Conservation (phyloP, 306 rosid species). For the Malus asiatica region DNA sequence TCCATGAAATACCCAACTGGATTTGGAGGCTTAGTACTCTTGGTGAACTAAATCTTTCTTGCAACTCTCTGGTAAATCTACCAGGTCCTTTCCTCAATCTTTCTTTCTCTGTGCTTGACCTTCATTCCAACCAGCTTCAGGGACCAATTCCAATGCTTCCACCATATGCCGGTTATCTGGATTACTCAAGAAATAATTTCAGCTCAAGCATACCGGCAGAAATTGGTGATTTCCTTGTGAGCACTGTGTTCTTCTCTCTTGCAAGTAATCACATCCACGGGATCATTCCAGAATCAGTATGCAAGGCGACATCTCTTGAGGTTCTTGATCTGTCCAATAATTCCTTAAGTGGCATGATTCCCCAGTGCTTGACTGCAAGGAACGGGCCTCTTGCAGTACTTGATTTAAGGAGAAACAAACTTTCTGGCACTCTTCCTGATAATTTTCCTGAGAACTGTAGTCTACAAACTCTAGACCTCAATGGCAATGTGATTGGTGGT, state of each 20-base stretch:
- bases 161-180: rapidly evolving
- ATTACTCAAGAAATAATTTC: not conserved
- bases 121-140: not conserved
- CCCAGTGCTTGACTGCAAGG: no score
- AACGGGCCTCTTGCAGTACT: no score
- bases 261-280: not conserved
- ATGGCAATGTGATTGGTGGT: no score
- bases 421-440: no score
- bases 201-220: not conserved
- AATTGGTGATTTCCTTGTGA: not conserved
- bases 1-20: no score
- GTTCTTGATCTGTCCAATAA: no score
- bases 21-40: no score
- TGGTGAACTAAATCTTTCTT: not conserved
- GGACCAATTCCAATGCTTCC: not conserved
- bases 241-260: not conserved
- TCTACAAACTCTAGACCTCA: no score
- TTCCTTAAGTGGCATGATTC: no score
- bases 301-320: rapidly evolving
- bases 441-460: no score
- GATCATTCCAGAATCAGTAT: not conserved
- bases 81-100: not conserved
- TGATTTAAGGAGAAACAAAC: no score
- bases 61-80: not conserved
- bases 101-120: not conserved